Percentiles rank a stretch among this genome's conserved stretches.
Conservation (phyloP, 2,329 filamentous ascomycete genomes). For the Neopestalotiopsis rosae region DNA sequence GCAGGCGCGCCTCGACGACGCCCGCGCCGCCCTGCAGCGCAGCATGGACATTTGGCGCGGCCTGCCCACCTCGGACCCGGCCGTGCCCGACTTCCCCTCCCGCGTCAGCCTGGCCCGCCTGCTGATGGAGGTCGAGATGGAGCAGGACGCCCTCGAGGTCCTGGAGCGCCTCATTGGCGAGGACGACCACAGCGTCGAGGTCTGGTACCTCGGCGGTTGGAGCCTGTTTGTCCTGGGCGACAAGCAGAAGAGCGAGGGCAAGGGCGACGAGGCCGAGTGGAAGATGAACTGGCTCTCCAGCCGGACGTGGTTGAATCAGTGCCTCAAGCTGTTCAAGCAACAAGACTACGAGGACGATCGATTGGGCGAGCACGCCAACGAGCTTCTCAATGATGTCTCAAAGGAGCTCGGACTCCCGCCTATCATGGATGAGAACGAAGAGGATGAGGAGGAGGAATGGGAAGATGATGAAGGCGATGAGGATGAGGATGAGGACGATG, state of each 20-base stretch:
- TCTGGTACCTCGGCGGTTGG: slow-evolving; percentile 97
- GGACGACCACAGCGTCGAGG: slow-evolving; percentile 93
- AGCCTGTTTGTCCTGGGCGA: slow-evolving; percentile 81
- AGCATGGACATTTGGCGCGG: slow-evolving; percentile 87
- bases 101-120: slow-evolving; percentile 83
- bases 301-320: slow-evolving; percentile 82
- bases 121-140: slow-evolving; percentile 88
- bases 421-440: slow-evolving; percentile 61
- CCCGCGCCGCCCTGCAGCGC: slow-evolving; percentile 75
- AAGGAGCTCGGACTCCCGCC: slow-evolving; percentile 67
- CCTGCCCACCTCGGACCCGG: slow-evolving; percentile 71
- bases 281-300: slow-evolving; percentile 73
- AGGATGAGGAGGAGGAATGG: slow-evolving; percentile 53
- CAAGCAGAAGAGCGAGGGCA: slow-evolving; percentile 61
- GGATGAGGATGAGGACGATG: slow-evolving; percentile 51
- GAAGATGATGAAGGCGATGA: slow-evolving; percentile 43
- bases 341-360: slow-evolving; percentile 87
- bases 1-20: slow-evolving; percentile 80
- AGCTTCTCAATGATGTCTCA: slow-evolving; percentile 70
- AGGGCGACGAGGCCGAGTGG: slow-evolving; percentile 54
- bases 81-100: slow-evolving; percentile 84
- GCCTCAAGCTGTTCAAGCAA: slow-evolving; percentile 76
- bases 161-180: slow-evolving; percentile 83
- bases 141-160: slow-evolving; percentile 83
- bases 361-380: slow-evolving; percentile 74